These are phyloP conservation scores for Scheffersomyces segobiensis DNA, from an alignment of 1,139 yeast species.

Conservation along the genomic window DNA sequence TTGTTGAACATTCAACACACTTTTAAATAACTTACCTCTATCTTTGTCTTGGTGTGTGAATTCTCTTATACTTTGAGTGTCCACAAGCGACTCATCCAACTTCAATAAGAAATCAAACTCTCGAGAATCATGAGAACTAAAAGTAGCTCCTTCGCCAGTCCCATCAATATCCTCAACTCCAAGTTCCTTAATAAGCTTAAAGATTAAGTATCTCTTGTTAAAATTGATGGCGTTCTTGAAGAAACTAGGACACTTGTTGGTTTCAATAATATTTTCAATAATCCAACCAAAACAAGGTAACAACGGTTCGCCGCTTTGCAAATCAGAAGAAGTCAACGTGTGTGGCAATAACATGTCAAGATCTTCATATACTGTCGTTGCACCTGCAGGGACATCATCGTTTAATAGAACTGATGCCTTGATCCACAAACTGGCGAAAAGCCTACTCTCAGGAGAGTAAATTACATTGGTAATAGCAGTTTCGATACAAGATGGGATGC, in stretches of 20 bases:
- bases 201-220: constrained; percentile 45
- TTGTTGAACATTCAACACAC: constrained; percentile 37
- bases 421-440: constrained; percentile 66
- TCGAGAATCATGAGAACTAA: constrained; percentile 36
- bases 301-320: constrained; percentile 38
- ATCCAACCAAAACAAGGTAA: constrained; percentile 83
- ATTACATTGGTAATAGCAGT: constrained; percentile 76
- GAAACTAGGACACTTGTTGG: constrained; percentile 39
- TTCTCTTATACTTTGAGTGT: constrained; percentile 27
- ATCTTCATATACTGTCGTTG: constrained; percentile 27
- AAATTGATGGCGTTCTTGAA: constrained; percentile 34
- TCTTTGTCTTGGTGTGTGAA: constrained; percentile 30
- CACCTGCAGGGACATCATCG: constrained; percentile 14
- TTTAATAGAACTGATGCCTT: constrained; percentile 43
- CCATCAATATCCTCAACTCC: constrained; percentile 37
- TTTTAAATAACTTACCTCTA: constrained; percentile 29
- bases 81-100: constrained; percentile 38
- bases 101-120: constrained; percentile 49
- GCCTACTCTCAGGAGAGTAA: constrained; percentile 77
- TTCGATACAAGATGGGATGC: constrained; percentile 85
- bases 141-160: constrained; percentile 17
- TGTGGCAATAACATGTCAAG: constrained; percentile 39
- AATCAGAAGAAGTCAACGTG: constrained; percentile 26
- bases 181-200: constrained; percentile 42
- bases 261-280: constrained; percentile 42